Base-by-base conservation (phyloP, 2,329 filamentous ascomycete genomes). In the Stachybotrys chlorohalonatus region DNA sequence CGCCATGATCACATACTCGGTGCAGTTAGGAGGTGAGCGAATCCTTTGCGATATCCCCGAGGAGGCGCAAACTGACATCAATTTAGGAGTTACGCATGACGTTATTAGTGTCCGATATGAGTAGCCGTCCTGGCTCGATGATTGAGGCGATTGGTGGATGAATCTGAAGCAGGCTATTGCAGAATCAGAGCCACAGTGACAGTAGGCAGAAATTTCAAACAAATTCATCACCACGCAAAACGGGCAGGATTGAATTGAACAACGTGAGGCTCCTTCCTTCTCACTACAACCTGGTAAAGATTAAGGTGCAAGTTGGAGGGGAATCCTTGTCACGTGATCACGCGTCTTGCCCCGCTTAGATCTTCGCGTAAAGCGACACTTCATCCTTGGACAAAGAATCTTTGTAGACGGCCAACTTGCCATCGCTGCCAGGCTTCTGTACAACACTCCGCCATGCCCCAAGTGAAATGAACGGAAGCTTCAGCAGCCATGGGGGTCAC, bases 1-100 rank as follows among this genome's bases (percentile, higher is more conserved):
- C 51, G 70, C 70, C 51, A 68, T 70, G 59, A 66, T 72, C 55
- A 71, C 67, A 13, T 72, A 72, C 57, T 63, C 60, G 6, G 64
- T 69, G 8, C 69, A 71, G 55, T 67, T 72, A 46, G 70, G 68
- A 65, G 70, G 70, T 70, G 55, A 58, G 64, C 13, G 5, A 13
- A 42, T 9, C 13, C 36, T 42, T 13, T 42, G 8, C 8, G 13
- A 42, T 42, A 42, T 42, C 2, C 4, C 24, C 24, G 24, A 24
- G 24, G 36, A 42, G 36, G 13, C 13, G 13, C 13, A 39, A 16
- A 7, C 45, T 51, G 24, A 53, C 47, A 6, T 48, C 31, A 11
- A 50, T 8, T 32, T n/a, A 72, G 70, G 70, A 11, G 59, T 71
- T 16, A 70, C 66, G 36, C 70, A 72, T 54, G 70, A 72, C 53